Percentiles rank a stretch among this genome's conserved stretches.
Conservation (phyloP, 2,329 filamentous ascomycete genomes). For the Fusarium fracticaudum region DNA sequence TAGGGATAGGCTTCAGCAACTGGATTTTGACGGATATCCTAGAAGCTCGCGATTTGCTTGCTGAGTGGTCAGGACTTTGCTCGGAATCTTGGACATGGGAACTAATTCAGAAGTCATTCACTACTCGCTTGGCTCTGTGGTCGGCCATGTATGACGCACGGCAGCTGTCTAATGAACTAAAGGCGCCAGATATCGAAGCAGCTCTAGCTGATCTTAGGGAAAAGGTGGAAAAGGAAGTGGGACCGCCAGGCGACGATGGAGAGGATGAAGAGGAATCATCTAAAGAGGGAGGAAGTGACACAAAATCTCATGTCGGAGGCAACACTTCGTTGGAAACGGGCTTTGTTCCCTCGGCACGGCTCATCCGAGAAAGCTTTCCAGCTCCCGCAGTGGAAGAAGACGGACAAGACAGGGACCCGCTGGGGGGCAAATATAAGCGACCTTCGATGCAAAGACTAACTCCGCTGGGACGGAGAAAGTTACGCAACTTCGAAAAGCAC, state of each 20-base stretch:
- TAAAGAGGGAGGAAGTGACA: neutral
- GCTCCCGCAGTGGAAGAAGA: neutral
- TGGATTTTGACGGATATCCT: neutral
- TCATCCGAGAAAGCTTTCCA: neutral
- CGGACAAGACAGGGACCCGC: neutral
- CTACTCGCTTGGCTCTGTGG: neutral
- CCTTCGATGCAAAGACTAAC: neutral
- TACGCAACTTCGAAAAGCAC: neutral
- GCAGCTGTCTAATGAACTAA: neutral
- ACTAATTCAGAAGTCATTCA: neutral
- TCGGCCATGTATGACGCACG: neutral
- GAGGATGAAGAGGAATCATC: neutral
- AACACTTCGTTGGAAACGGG: neutral
- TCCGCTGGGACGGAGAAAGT: neutral
- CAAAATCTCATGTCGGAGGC: neutral
- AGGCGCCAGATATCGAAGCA: neutral
- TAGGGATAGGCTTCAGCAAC: neutral
- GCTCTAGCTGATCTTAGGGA: neutral
- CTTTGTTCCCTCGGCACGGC: neutral
- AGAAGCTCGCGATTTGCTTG: neutral
- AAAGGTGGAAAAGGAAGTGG: neutral
- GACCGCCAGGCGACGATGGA: accelerated
- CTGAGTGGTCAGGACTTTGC: neutral
- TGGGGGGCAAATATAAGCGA: neutral
- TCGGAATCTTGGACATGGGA: neutral